Evolutionary conservation across 148 eudicot species (phyloP).

Genomic region (Amaranthus palmeri): DNA sequence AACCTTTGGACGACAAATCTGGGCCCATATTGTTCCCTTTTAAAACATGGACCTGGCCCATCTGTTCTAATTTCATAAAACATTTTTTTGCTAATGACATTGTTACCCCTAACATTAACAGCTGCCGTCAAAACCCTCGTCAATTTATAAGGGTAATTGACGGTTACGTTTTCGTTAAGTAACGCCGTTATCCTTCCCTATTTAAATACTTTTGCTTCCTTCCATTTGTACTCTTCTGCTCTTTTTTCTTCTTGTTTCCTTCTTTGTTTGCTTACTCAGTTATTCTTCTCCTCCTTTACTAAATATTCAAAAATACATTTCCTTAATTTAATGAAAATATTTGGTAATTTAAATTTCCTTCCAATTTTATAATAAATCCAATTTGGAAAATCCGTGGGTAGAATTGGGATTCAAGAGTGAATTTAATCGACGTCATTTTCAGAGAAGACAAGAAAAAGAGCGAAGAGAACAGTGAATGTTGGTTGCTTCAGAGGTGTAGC

Average conservation of each 20-base stretch:
- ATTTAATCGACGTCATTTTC: constrained; percentile 3
- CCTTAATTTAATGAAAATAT: neutral
- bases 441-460: constrained; percentile 10
- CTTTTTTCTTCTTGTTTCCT: neutral
- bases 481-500: constrained; percentile 9
- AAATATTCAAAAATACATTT: neutral
- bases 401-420: neutral
- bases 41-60: constrained; percentile 36
- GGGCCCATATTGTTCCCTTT: constrained; percentile 21
- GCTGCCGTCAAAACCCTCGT: neutral
- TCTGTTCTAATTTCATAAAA: constrained; percentile 31
- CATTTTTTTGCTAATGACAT: constrained; percentile 12
- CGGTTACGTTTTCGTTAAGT: constrained; percentile 9
- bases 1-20: constrained; percentile 5
- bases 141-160: neutral
- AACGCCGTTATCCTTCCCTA: constrained; percentile 26
- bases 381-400: neutral
- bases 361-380: neutral
- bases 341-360: neutral
- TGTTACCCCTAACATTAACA: constrained; percentile 5
- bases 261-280: neutral
- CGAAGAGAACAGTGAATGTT: constrained; percentile 7
- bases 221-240: constrained; percentile 25
- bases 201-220: constrained; percentile 31
- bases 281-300: neutral